These are phyloP conservation scores for Ogataea saltuana DNA, from an alignment of 805 yeast species.

Conservation along the genomic window DNA sequence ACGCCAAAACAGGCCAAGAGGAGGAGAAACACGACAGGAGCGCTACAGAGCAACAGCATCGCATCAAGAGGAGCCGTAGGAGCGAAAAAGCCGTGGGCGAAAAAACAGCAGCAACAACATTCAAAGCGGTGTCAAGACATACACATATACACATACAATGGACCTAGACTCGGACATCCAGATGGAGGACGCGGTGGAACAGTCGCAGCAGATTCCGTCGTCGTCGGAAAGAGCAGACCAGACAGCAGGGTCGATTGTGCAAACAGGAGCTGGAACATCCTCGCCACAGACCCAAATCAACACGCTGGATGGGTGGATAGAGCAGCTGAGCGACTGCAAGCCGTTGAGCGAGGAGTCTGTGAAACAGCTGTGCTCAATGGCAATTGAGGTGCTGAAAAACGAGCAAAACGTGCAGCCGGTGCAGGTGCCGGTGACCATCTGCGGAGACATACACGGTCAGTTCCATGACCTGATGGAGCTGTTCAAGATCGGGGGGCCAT, in stretches of 20 bases:
- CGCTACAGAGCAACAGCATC: not conserved
- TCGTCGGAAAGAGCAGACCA: slow-evolving; percentile 12
- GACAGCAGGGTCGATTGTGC: slow-evolving; percentile 9
- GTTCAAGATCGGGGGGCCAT: slow-evolving; percentile 89
- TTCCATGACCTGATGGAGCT: slow-evolving; percentile 93
- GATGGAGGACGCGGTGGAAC: slow-evolving; percentile 73
- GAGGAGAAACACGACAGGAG: not conserved
- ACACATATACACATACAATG: slow-evolving; percentile 9
- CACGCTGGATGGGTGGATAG: slow-evolving; percentile 88
- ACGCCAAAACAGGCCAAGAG: not conserved
- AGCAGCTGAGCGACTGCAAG: slow-evolving; percentile 73
- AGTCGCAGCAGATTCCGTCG: slow-evolving; percentile 16
- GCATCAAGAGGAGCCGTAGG: not conserved
- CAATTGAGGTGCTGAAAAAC: slow-evolving; percentile 83
- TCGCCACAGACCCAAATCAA: slow-evolving; percentile 43
- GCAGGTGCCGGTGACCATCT: slow-evolving; percentile 91
- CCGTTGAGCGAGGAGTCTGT: slow-evolving; percentile 82
- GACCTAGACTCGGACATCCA: slow-evolving; percentile 64
- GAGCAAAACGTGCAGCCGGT: slow-evolving; percentile 97
- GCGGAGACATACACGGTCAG: slow-evolving; percentile 97
- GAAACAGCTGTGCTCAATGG: slow-evolving; percentile 80
- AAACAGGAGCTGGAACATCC: slow-evolving; percentile 27
- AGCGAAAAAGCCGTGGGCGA: not conserved
- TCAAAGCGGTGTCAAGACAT: not conserved
- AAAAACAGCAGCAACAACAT: not conserved